phyloP scores from a whole-genome alignment of 2,329 filamentous ascomycete genomes.

The Epichloe aotearoae region DNA sequence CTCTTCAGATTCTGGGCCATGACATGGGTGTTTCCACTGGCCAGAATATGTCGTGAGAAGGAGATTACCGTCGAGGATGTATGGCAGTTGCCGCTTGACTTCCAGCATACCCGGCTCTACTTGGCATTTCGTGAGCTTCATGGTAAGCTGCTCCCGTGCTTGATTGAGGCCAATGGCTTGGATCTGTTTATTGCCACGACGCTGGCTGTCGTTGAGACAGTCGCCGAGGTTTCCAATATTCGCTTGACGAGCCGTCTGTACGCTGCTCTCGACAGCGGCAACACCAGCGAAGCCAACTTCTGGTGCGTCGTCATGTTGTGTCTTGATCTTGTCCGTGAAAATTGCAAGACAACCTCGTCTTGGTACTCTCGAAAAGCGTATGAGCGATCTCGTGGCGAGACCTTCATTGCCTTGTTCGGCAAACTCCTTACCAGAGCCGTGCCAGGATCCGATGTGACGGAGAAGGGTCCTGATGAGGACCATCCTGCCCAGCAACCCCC shows the following conservation, averaged over 20 bases:
- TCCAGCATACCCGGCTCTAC: constrained; percentile 67
- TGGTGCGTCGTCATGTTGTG: constrained; percentile 24
- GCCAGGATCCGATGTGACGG: constrained; percentile 24
- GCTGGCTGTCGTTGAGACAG: constrained; percentile 43
- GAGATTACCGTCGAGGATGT: constrained; percentile 69
- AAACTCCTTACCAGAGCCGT: constrained; percentile 26
- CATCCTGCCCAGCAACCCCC: not conserved
- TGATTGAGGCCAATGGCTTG: constrained; percentile 64
- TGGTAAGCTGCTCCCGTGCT: constrained; percentile 57
- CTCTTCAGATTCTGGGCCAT: constrained; percentile 78
- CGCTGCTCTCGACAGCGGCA: constrained; percentile 18
- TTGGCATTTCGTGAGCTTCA: constrained; percentile 57
- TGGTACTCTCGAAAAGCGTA: constrained; percentile 82
- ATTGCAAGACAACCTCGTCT: constrained; percentile 28
- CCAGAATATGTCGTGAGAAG: constrained; percentile 46
- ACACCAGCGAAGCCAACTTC: constrained; percentile 18
- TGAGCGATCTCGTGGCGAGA: constrained; percentile 68
- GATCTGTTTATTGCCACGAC: constrained; percentile 57
- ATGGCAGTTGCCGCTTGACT: constrained; percentile 68
- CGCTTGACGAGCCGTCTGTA: constrained; percentile 25
- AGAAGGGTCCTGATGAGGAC: constrained; percentile 18
- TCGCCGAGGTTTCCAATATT: constrained; percentile 25
- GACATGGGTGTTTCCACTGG: constrained; percentile 68
- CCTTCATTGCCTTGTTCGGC: constrained; percentile 24
- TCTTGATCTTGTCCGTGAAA: constrained; percentile 20